Conservation (phyloP, 2,329 filamentous ascomycete species). For the Fusarium sp. region DNA sequence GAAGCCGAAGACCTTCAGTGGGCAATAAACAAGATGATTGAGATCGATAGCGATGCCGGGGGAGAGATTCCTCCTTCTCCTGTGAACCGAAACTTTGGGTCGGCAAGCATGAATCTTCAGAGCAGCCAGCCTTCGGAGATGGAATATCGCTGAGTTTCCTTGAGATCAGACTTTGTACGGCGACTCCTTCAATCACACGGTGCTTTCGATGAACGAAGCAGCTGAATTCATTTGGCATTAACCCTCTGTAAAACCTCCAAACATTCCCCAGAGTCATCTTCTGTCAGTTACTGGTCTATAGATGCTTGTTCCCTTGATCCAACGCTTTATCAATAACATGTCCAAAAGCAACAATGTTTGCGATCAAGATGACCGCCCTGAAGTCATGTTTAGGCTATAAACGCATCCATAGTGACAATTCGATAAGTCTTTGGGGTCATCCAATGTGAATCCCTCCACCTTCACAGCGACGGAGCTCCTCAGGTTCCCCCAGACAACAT, state of each 20-base stretch:
- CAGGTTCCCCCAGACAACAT: not conserved
- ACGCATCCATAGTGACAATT: not conserved
- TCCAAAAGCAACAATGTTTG: not conserved
- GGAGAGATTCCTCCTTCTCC: not conserved
- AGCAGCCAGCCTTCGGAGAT: not conserved
- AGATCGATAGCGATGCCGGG: not conserved
- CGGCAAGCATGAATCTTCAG: not conserved
- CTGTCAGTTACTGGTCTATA: not conserved
- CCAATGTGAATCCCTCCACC: not conserved
- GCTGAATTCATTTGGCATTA: not conserved
- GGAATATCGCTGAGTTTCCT: not conserved
- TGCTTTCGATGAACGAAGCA: not conserved
- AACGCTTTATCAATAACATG: not conserved
- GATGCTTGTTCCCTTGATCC: not conserved
- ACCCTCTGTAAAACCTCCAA: not conserved
- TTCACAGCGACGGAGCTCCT: not conserved
- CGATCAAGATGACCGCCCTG: not conserved
- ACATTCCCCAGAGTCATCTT: not conserved
- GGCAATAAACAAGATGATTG: not conserved
- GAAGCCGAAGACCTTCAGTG: not conserved
- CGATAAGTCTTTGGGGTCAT: too few relatives aligned
- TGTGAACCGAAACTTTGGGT: not conserved
- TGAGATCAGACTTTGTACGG: not conserved
- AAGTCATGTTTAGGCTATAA: not conserved
- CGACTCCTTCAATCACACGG: not conserved